Evolutionary conservation across 2,329 filamentous ascomycete species (phyloP).

Genomic region (Grosmannia huntii): DNA sequence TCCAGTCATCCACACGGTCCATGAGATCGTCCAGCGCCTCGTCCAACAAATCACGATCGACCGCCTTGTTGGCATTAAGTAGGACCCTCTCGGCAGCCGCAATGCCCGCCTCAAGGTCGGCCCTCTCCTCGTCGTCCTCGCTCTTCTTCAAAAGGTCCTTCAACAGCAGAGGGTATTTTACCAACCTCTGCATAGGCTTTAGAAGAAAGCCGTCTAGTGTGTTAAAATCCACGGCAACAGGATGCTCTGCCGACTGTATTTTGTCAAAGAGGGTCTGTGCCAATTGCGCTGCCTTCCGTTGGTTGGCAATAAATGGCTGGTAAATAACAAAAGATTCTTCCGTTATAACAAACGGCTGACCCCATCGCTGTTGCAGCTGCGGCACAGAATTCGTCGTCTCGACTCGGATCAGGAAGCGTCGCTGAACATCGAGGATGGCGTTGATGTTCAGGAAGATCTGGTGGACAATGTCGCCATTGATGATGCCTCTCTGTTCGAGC

Average conservation of each 20-base stretch:
- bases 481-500: slow-evolving; percentile 73
- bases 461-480: slow-evolving; percentile 82
- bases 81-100: slow-evolving; percentile 72
- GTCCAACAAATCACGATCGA: slow-evolving; percentile 73
- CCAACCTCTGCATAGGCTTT: slow-evolving; percentile 90
- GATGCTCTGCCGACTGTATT: slow-evolving; percentile 60
- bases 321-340: slow-evolving; percentile 87
- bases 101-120: slow-evolving; percentile 64
- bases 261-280: slow-evolving; percentile 80
- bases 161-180: slow-evolving; percentile 85
- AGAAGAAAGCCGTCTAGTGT: slow-evolving; percentile 84
- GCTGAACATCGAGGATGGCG: slow-evolving; percentile 85
- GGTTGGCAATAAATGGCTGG: slow-evolving; percentile 94
- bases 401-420: slow-evolving; percentile 86
- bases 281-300: slow-evolving; percentile 77
- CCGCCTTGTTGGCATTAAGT: slow-evolving; percentile 76
- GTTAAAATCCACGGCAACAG: slow-evolving; percentile 75
- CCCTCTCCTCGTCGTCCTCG: slow-evolving; percentile 56
- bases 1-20: slow-evolving; percentile 88
- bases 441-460: slow-evolving; percentile 96
- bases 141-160: slow-evolving; percentile 84
- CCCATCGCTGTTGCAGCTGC: slow-evolving; percentile 74
- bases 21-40: slow-evolving; percentile 76
- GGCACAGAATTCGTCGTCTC: slow-evolving; percentile 87
- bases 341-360: slow-evolving; percentile 74